These are phyloP conservation scores for Candolleomyces aberdarensis DNA, from an alignment of 768 basidiomycete genomes.

Conservation along the genomic window DNA sequence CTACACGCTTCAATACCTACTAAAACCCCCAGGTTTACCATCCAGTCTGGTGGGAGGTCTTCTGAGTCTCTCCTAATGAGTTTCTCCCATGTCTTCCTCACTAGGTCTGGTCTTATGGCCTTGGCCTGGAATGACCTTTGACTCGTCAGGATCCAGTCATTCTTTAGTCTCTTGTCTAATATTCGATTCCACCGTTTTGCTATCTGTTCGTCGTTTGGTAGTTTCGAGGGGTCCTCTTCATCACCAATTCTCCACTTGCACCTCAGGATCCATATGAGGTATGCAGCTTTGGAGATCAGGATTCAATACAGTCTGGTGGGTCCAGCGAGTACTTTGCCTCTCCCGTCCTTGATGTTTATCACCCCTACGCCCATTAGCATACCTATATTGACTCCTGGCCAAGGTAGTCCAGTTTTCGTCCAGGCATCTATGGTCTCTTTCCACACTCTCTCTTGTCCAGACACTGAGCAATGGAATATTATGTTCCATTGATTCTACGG, in stretches of 20 bases:
- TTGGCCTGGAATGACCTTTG: too few species aligned
- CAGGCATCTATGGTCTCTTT: slow-evolving; percentile 14
- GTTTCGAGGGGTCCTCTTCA: not conserved
- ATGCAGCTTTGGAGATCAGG: not conserved
- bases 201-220: not conserved
- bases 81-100: too few species aligned
- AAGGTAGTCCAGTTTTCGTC: slow-evolving; percentile 1
- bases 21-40: too few species aligned
- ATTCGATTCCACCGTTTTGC: not conserved
- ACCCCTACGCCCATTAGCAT: not conserved
- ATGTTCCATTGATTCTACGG: slow-evolving; percentile 25
- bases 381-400: not conserved
- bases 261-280: not conserved
- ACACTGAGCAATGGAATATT: slow-evolving; percentile 20
- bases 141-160: too few species aligned
- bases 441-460: slow-evolving; percentile 23
- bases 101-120: too few species aligned
- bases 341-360: not conserved
- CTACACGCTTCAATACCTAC: too few species aligned
- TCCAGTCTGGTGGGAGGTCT: too few species aligned
- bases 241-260: not conserved
- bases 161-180: too few species aligned
- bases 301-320: not conserved
- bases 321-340: not conserved
- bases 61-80: too few species aligned